phyloP scores from a whole-genome alignment of 2,329 filamentous ascomycete species.

The Diaporthe sp. region DNA sequence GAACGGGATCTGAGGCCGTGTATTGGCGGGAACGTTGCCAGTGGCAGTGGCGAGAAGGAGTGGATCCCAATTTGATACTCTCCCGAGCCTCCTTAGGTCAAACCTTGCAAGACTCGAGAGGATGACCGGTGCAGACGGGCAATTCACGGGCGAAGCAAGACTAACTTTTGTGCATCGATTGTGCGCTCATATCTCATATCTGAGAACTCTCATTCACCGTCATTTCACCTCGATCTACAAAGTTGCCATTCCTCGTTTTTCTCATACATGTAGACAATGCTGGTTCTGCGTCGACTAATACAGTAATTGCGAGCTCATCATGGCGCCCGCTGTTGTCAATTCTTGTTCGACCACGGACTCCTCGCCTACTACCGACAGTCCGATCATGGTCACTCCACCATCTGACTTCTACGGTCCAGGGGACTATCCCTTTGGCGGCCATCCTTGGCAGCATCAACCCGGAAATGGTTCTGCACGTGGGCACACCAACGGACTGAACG shows the following conservation, averaged over 20 bases:
- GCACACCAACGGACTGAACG: constrained; percentile 4
- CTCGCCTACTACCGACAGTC: constrained; percentile 14
- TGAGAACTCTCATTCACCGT: background rate
- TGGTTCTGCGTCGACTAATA: constrained; percentile 12
- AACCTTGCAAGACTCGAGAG: constrained; percentile 9
- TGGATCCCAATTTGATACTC: constrained; percentile 21
- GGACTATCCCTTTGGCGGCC: constrained; percentile 13
- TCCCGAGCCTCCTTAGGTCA: constrained; percentile 22
- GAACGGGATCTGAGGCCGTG: constrained; percentile 13
- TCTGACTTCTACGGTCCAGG: constrained; percentile 8
- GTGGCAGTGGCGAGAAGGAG: constrained; percentile 20
- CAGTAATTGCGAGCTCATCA: background rate
- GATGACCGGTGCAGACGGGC: background rate
- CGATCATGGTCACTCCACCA: constrained; percentile 24
- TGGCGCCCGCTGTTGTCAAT: constrained; percentile 6
- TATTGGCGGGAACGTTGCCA: constrained; percentile 4
- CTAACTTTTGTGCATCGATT: background rate
- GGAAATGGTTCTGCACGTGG: background rate
- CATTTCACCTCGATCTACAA: background rate
- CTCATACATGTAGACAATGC: constrained; percentile 6
- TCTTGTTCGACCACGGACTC: constrained; percentile 23
- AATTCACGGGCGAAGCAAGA: background rate
- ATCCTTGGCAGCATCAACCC: constrained; percentile 8
- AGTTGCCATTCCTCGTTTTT: background rate
- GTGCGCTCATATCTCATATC: constrained; percentile 1